Percentiles rank a stretch among this genome's conserved stretches.
These are phyloP conservation scores for Colletotrichum lentis DNA, from an alignment of 2,329 filamentous ascomycete genomes.

Conservation along the genomic window DNA sequence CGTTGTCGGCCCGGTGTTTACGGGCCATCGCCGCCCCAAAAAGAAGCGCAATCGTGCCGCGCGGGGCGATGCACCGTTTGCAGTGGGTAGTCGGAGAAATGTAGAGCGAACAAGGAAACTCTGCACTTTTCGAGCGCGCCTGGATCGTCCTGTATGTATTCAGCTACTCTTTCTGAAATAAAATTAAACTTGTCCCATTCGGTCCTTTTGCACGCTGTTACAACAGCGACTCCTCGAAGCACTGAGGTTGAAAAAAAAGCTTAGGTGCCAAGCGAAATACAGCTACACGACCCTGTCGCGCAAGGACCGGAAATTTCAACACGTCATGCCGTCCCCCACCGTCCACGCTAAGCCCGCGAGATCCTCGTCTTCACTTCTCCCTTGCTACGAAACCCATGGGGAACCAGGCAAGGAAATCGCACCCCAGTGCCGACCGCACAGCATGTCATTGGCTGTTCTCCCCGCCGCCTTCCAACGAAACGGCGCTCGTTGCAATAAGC, in stretches of 20 bases:
- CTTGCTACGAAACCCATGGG: slow-evolving; percentile 14
- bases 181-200: neutral
- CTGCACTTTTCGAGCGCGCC: neutral
- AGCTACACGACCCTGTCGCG: slow-evolving; percentile 12
- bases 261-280: slow-evolving; percentile 1
- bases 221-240: neutral
- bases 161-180: neutral
- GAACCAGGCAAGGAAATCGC: neutral
- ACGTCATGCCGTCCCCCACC: slow-evolving; percentile 33
- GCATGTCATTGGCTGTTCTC: slow-evolving; percentile 1
- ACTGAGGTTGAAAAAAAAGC: neutral
- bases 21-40: slow-evolving; percentile 6
- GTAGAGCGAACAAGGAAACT: slow-evolving; percentile 1
- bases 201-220: neutral
- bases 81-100: neutral
- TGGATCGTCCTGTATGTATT: neutral
- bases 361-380: slow-evolving; percentile 7
- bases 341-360: slow-evolving; percentile 5
- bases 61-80: slow-evolving; percentile 21
- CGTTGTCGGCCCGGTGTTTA: slow-evolving; percentile 12
- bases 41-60: slow-evolving; percentile 13
- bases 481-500: slow-evolving; percentile 22
- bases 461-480: neutral
- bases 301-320: slow-evolving; percentile 31
- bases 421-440: slow-evolving; percentile 6